phyloP scores from a whole-genome alignment of 306 rosid genomes.

The Fagus sylvatica region DNA sequence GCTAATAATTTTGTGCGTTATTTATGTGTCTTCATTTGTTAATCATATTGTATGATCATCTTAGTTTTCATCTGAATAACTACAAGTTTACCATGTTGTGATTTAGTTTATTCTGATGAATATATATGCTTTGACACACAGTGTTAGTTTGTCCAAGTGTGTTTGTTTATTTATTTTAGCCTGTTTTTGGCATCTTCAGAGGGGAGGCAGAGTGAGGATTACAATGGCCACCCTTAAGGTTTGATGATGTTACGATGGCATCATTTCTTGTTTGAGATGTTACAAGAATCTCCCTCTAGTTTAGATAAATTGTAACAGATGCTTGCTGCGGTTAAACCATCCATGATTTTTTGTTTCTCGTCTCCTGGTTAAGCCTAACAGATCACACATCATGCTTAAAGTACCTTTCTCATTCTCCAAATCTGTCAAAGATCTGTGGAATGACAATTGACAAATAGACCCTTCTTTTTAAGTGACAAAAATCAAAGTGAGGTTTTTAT shows the following conservation, averaged over 20 bases:
- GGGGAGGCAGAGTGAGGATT: background rate
- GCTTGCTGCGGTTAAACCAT: background rate
- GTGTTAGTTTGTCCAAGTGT: background rate
- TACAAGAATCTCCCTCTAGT: background rate
- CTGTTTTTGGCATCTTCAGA: background rate
- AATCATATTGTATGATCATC: constrained; percentile 15
- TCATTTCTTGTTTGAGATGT: background rate
- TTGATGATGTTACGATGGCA: background rate
- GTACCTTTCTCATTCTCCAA: background rate
- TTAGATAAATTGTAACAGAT: background rate
- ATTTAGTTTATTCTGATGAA: background rate
- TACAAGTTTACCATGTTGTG: background rate
- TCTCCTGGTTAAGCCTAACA: background rate
- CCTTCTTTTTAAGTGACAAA: background rate
- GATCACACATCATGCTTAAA: background rate
- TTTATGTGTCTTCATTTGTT: constrained; percentile 22
- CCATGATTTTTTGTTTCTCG: too few species aligned
- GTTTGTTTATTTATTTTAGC: background rate
- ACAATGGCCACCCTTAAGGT: background rate
- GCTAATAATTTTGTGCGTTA: constrained; percentile 31
- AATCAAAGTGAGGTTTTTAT: background rate
- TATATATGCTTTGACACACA: background rate
- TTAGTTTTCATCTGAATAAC: background rate
- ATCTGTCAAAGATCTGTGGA: background rate
- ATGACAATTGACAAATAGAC: background rate